phyloP scores from a whole-genome alignment of 805 yeast species.

The Candida nitratophila region DNA sequence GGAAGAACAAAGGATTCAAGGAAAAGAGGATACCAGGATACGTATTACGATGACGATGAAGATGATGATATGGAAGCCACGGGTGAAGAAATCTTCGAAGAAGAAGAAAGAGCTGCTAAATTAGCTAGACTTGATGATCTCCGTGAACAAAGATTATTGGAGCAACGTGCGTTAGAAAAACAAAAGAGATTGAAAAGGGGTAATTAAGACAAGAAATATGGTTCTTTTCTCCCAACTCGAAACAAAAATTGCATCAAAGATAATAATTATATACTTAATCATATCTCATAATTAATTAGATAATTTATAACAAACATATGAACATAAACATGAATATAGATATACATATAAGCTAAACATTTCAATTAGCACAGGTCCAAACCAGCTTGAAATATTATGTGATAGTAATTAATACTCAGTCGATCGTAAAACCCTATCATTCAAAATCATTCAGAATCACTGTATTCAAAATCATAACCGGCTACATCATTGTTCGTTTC shows the following conservation, averaged over 20 bases:
- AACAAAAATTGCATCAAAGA: not conserved
- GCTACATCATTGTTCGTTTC: conserved; percentile 15
- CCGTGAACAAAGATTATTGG: conserved; percentile 58
- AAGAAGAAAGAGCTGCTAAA: conserved; percentile 63
- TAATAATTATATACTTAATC: too few species aligned
- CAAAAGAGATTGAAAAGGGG: conserved; percentile 24
- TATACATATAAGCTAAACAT: not conserved
- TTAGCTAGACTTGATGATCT: conserved; percentile 73
- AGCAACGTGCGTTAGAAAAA: conserved; percentile 38
- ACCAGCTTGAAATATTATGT: too few species aligned
- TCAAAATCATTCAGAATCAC: conserved; percentile 26
- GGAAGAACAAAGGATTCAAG: conserved; percentile 26
- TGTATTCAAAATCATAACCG: conserved; percentile 41
- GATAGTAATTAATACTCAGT: too few species aligned
- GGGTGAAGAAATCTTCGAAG: conserved; percentile 80
- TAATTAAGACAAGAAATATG: too few species aligned
- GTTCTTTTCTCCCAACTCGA: too few species aligned
- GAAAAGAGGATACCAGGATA: conserved; percentile 38
- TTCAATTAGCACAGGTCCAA: too few species aligned
- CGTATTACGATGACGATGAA: conserved; percentile 40
- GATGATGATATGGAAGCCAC: conserved; percentile 90
- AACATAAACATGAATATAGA: too few species aligned
- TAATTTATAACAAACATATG: too few species aligned
- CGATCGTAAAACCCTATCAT: too few species aligned
- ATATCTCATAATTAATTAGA: too few species aligned